A percentile compares a stretch with the other conserved stretches of the same genome.
These are phyloP conservation scores for Scheffersomyces stipitis DNA, from an alignment of 805 yeast genomes.

Conservation along the genomic window DNA sequence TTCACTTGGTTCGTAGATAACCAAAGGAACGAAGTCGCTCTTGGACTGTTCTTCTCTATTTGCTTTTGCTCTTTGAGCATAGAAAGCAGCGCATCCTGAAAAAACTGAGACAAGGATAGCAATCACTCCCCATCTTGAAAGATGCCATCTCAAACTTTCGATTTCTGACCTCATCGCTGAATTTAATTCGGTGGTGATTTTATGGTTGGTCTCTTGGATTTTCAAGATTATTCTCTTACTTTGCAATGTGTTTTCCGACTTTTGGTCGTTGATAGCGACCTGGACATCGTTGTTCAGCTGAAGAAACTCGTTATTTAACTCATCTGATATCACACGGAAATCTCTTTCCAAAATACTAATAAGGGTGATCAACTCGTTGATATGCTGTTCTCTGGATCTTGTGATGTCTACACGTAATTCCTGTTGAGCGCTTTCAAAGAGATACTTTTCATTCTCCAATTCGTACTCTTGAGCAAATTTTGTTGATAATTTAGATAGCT, in stretches of 20 bases:
- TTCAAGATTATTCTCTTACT: conserved; percentile 66
- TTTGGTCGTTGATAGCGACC: conserved; percentile 83
- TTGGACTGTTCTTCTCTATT: conserved; percentile 21
- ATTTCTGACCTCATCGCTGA: conserved; percentile 83
- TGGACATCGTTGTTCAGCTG: conserved; percentile 70
- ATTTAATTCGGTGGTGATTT: conserved; percentile 77
- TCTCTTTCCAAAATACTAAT: conserved; percentile 71
- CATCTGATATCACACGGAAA: conserved; percentile 72
- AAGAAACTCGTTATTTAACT: conserved; percentile 60
- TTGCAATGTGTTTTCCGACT: conserved; percentile 75
- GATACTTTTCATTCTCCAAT: conserved; percentile 81
- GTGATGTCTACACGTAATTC: conserved; percentile 80
- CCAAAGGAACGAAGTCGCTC: conserved; percentile 43
- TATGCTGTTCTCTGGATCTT: conserved; percentile 65
- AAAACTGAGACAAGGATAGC: conserved; percentile 69
- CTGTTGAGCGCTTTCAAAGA: conserved; percentile 89
- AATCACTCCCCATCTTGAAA: conserved; percentile 82
- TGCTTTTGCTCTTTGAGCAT: conserved; percentile 38
- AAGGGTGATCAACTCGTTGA: conserved; percentile 64
- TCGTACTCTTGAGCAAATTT: conserved; percentile 60
- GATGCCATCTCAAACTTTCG: conserved; percentile 89
- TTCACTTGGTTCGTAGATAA: conserved; percentile 48
- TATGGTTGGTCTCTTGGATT: conserved; percentile 80
- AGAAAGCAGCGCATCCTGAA: conserved; percentile 51
- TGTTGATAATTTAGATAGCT: conserved; percentile 42